These are phyloP conservation scores for Gossypium laxum DNA, from an alignment of 441 rosid genomes.

Conservation along the genomic window DNA sequence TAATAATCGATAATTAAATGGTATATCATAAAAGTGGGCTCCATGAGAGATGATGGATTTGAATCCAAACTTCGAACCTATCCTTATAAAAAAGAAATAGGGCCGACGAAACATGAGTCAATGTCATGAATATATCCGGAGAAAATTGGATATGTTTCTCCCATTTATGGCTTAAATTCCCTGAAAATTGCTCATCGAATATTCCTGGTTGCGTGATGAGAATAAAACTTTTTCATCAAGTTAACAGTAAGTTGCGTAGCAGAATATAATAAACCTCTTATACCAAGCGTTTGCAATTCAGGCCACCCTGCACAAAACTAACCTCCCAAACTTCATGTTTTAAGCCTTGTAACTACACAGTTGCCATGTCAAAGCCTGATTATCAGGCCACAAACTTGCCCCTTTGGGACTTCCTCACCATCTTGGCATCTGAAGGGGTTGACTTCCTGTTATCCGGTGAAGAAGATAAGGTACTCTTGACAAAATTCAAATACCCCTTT, in stretches of 20 bases:
- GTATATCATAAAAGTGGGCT: not conserved
- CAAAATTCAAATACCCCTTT: not conserved
- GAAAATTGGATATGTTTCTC: not conserved
- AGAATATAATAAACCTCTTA: not conserved
- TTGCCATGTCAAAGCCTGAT: constrained; percentile 34
- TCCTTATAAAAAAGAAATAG: not conserved
- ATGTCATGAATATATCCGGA: not conserved
- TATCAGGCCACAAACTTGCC: constrained; percentile 19
- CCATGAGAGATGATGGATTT: not conserved
- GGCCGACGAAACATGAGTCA: not conserved
- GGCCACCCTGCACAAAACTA: not conserved
- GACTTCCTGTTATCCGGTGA: constrained; percentile 48
- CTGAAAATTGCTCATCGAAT: not conserved
- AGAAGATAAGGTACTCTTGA: constrained; percentile 32
- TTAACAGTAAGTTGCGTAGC: not conserved
- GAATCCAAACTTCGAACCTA: not conserved
- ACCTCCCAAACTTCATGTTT: not conserved
- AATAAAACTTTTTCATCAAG: not conserved
- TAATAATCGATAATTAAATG: not conserved
- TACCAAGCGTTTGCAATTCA: not conserved
- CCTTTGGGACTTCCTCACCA: constrained; percentile 24
- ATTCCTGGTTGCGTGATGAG: not conserved
- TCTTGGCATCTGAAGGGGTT: constrained; percentile 45
- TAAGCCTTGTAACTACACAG: not conserved
- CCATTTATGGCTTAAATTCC: not conserved